Evolutionary conservation across 306 rosid genomes (phyloP), one percentile per base, ranked within the genome.

Genomic region (Medicago lupulina): DNA sequence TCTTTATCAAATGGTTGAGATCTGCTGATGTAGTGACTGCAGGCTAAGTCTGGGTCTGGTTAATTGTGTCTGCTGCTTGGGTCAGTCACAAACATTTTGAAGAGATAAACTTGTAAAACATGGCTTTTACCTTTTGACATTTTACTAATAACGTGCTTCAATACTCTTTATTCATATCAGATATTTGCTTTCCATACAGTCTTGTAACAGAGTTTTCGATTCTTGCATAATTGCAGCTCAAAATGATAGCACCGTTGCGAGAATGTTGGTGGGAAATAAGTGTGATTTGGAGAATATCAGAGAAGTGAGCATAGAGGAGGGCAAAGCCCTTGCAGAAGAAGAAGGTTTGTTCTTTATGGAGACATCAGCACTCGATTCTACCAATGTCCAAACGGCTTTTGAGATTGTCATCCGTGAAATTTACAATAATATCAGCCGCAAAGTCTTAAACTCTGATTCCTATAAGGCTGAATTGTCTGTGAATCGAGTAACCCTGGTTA

Each of bases 311-410:
- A 36, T 80, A 51, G 97, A 91, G 75, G 98, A 91, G 3, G 97
- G 94, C 40, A 93, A 88, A 82, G 81, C 69, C 73, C 67, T 93
- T 50, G 98, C 98, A 13, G 98, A 93, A 83, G 94, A 80, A 68
- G 87, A 93, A 76, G 96, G 94, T 1, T 73, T 93, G 61, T 93
- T 93, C 92, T 93, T 93, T 66, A 91, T 91, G 92, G 98, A 93
- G 82, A 93, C 98, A 57, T 93, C 98, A 55, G 98, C 98, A 43
- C 97, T 93, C 2, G 93, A 91, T 72, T 62, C 96, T 13, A 93
- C 94, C 28, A 93, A 93, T 68, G 97, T 93, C 46, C 88, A 85
- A 70, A 80, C 87, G 28, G 96, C 98, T 41, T 93, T 93, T 19
- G 96, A 93, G 89, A 75, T 90, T 12, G 91, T 93, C 19, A 88